A percentile compares a stretch with the other conserved stretches of the same genome.
phyloP scores from a whole-genome alignment of 2,329 filamentous ascomycete species.

The Alternaria dauci region DNA sequence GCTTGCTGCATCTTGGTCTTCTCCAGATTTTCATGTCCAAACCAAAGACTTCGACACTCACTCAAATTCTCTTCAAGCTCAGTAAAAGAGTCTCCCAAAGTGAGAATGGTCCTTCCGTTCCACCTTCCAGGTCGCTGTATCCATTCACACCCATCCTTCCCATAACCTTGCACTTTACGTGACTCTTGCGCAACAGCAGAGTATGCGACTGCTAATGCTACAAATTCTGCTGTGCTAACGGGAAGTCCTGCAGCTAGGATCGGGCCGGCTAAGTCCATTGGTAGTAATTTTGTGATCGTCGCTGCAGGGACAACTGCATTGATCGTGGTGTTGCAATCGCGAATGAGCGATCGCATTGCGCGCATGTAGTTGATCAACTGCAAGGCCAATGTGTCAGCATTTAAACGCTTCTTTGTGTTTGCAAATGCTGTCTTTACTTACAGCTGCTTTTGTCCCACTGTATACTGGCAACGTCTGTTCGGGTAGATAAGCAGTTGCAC shows the following conservation, averaged over 20 bases:
- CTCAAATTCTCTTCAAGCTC: slow-evolving; percentile 46
- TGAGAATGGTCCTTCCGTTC: slow-evolving; percentile 49
- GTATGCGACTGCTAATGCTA: slow-evolving; percentile 50
- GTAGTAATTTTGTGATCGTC: slow-evolving; percentile 45
- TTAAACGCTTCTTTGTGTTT: neutral
- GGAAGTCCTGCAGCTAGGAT: slow-evolving; percentile 46
- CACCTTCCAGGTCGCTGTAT: slow-evolving; percentile 30
- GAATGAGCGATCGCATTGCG: neutral
- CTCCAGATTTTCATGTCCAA: slow-evolving; percentile 41
- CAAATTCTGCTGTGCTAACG: slow-evolving; percentile 45
- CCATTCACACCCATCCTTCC: slow-evolving; percentile 36
- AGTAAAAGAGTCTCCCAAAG: slow-evolving; percentile 48
- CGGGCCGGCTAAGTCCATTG: slow-evolving; percentile 40
- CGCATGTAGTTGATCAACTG: neutral
- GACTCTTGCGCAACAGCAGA: slow-evolving; percentile 49
- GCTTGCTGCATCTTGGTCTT: slow-evolving; percentile 44
- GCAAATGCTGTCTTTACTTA: slow-evolving; percentile 47
- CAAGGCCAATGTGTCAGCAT: neutral
- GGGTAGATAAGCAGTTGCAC: slow-evolving; percentile 50
- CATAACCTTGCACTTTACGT: slow-evolving; percentile 48
- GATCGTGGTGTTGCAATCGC: slow-evolving; percentile 44
- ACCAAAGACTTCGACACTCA: slow-evolving; percentile 36
- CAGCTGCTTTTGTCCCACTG: slow-evolving; percentile 30
- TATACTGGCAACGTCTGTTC: slow-evolving; percentile 52
- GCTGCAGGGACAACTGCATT: slow-evolving; percentile 52